A percentile compares a stretch with the other conserved stretches of the same genome.
Evolutionary conservation across 768 basidiomycete species (phyloP).

Genomic region (Galerina marginata): DNA sequence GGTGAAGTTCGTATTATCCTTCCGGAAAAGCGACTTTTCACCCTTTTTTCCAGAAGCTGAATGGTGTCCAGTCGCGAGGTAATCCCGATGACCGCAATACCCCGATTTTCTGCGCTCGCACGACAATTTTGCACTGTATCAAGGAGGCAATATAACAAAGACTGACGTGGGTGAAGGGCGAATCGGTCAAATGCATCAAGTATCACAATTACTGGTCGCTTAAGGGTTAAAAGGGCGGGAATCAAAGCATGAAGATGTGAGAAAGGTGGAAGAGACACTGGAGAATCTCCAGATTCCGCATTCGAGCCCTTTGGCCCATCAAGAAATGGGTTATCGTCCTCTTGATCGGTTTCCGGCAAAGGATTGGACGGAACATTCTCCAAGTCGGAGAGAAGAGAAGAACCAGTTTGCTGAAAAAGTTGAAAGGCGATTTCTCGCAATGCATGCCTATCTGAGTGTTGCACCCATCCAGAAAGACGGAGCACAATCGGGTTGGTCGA

Average conservation of each 20-base stretch:
- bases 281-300: conserved; percentile 17
- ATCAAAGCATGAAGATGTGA: conserved; percentile 78
- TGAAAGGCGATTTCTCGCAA: conserved; percentile 92
- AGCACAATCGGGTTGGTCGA: conserved; percentile 68
- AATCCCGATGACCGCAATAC: conserved; percentile 85
- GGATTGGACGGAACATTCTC: conserved; percentile 37
- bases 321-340: conserved; percentile 56
- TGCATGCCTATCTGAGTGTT: conserved; percentile 87
- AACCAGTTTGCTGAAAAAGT: conserved; percentile 77
- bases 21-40: conserved; percentile 96
- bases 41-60: conserved; percentile 90
- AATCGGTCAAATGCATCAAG: conserved; percentile 96
- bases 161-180: conserved; percentile 88
- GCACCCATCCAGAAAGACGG: conserved; percentile 84
- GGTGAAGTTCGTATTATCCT: conserved; percentile 82
- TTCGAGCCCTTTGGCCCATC: conserved; percentile 32
- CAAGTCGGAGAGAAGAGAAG: conserved; percentile 50
- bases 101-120: conserved; percentile 60
- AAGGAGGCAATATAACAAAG: conserved; percentile 91
- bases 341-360: conserved; percentile 32
- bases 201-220: conserved; percentile 80
- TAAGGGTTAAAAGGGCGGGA: conserved; percentile 76
- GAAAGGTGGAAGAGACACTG: conserved; percentile 59
- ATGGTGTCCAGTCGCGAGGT: conserved; percentile 89
- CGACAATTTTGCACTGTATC: conserved; percentile 92